Conservation (phyloP, 2,329 filamentous ascomycete genomes). For the Clonostachys chloroleuca region DNA sequence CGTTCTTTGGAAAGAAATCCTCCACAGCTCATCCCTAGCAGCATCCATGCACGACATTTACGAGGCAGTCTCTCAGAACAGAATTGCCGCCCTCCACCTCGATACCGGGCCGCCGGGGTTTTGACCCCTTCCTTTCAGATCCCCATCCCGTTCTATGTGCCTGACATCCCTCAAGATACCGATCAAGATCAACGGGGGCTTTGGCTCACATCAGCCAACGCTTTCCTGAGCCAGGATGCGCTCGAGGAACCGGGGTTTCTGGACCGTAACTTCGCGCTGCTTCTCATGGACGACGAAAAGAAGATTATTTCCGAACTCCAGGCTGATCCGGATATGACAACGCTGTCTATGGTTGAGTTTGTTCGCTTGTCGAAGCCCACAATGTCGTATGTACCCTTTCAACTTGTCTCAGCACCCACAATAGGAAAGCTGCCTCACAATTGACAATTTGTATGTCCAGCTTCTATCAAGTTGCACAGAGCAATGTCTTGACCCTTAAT, state of each 20-base stretch:
- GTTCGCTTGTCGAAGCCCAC: conserved; percentile 70
- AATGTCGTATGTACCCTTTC: conserved; percentile 43
- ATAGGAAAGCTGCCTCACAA: not conserved
- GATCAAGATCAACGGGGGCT: conserved; percentile 64
- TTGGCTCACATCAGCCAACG: conserved; percentile 84
- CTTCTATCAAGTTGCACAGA: conserved; percentile 66
- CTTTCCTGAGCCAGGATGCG: conserved; percentile 64
- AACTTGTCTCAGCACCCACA: too few relatives aligned
- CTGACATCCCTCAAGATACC: conserved; percentile 65
- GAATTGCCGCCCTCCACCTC: conserved; percentile 79
- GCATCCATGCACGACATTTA: conserved; percentile 80
- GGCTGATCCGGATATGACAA: conserved; percentile 70
- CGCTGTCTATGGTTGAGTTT: conserved; percentile 75
- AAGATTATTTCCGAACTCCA: conserved; percentile 71
- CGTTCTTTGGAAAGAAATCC: conserved; percentile 64
- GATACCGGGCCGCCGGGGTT: conserved; percentile 54
- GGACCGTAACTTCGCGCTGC: conserved; percentile 80
- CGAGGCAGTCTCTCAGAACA: conserved; percentile 75
- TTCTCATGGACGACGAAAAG: conserved; percentile 80
- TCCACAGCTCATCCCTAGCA: conserved; percentile 72
- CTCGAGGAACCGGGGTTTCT: conserved; percentile 63
- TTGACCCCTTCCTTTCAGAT: conserved; percentile 62
- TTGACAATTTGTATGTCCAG: conserved; percentile 14
- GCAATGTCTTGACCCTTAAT: conserved; percentile 67
- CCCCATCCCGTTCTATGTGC: conserved; percentile 63